Evolutionary conservation across 78 protist species (phyloP), one percentile per base, ranked within the genome.

Genomic region (Speleostelium caveatum): DNA sequence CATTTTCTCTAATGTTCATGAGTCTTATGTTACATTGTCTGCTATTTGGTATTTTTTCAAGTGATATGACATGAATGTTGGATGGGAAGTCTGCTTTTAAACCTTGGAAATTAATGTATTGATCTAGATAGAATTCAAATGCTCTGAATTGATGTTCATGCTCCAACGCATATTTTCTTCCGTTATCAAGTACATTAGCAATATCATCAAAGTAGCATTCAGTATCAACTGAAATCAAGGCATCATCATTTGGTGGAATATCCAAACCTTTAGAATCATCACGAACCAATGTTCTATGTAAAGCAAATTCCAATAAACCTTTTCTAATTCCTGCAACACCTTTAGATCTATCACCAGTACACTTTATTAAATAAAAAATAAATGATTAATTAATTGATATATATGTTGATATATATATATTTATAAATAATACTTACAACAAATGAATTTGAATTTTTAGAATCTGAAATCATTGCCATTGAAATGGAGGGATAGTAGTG

Each of bases 231-330:
- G 30, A 58, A 2, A 74, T 63, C 16, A 45, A 17, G 1, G 30
- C 21, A 35, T 63, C 66, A 66, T 78, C 87, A 26, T 51, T 66
- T 7, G 75, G 55, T 1, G 87, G 87, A 10, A 45, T 45, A 4
- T 38, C 83, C 8, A 74, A 38, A 58, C 83, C 83, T 38, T 74
- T 74, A 26, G 33, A n/a, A 74, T 74, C 83, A 6, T 74, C 83
- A 14, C 26, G n/a, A 0, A 39, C 38, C 32, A 74, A 26, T 2
- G 49, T 36, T n/a, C 83, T 14, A 58, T 74, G 83, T 58, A 74
- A 39, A 6, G 42, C 60, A 36, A 58, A 33, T 58, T 58, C 66
- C 16, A 74, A 33, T 30, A 17, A n/a, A 26, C 83, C 83, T 24
- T 10, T 56, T 35, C 32, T 6, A 33, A 30, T 42, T 24, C 69